phyloP scores from a whole-genome alignment of 352 stramenopile species.

The Thraustochytrium striatum region DNA sequence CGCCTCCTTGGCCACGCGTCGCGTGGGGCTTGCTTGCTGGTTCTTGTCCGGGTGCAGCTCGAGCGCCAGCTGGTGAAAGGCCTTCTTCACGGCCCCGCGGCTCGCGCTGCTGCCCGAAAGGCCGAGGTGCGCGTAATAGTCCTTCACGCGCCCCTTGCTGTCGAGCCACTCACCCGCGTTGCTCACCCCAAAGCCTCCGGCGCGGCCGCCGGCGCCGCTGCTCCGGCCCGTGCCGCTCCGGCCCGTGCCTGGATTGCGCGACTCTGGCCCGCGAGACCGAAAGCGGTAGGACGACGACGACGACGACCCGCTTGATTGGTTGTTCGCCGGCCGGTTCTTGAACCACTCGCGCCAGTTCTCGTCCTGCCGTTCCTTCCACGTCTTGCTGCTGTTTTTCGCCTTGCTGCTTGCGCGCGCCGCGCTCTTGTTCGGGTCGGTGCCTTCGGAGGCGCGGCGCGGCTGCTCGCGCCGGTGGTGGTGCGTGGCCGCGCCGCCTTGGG shows the following conservation, averaged over 20 bases:
- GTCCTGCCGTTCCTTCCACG: conserved; percentile 37
- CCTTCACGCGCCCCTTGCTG: background rate
- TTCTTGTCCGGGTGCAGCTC: conserved; percentile 39
- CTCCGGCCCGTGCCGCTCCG: background rate
- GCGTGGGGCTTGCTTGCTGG: background rate
- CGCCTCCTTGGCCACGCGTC: background rate
- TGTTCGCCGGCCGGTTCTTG: background rate
- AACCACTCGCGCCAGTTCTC: conserved; percentile 40
- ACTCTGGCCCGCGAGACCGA: background rate
- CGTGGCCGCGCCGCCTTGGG: no score
- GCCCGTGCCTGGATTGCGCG: background rate
- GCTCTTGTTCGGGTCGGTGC: no score
- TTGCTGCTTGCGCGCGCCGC: no score
- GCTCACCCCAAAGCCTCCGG: background rate
- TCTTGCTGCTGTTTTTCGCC: background rate
- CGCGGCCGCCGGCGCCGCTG: background rate
- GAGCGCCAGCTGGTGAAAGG: conserved; percentile 21
- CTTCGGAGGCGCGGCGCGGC: no score
- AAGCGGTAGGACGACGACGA: background rate
- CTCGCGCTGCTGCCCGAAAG: background rate
- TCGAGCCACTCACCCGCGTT: conserved; percentile 18
- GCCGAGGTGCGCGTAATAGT: conserved; percentile 17
- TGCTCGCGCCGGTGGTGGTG: no score
- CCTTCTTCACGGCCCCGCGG: conserved; percentile 1
- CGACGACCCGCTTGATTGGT: background rate